Evolutionary conservation across 768 basidiomycete species (phyloP).

Genomic region (Arthromyces matolae): DNA sequence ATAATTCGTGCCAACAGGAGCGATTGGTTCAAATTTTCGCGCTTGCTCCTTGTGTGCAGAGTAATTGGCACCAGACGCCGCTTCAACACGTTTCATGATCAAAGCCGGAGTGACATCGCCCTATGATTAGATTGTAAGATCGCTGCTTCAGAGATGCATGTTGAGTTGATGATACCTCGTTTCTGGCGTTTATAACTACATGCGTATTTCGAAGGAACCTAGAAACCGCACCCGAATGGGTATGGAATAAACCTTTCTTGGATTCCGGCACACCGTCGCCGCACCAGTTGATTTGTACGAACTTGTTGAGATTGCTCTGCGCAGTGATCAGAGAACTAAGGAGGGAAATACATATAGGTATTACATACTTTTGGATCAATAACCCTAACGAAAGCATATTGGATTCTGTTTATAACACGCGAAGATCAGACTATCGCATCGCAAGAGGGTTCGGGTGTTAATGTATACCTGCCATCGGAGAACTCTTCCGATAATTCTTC

Average conservation of each 20-base stretch:
- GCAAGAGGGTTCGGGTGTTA: constrained; percentile 1
- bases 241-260: constrained; percentile 91
- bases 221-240: constrained; percentile 77
- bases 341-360: not conserved
- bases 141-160: not conserved
- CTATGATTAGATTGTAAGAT: constrained; percentile 23
- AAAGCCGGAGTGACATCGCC: constrained; percentile 74
- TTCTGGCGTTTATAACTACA: constrained; percentile 81
- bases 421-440: constrained; percentile 14
- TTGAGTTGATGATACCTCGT: constrained; percentile 56
- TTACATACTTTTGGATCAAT: constrained; percentile 74
- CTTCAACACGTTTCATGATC: constrained; percentile 85
- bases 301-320: constrained; percentile 82
- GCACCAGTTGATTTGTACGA: constrained; percentile 96
- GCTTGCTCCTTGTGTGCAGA: constrained; percentile 76
- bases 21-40: constrained; percentile 73
- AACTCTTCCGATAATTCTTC: constrained; percentile 94
- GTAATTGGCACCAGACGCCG: constrained; percentile 89
- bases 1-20: constrained; percentile 76
- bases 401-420: constrained; percentile 55
- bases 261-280: constrained; percentile 93
- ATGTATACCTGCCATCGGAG: constrained; percentile 78
- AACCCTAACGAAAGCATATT: constrained; percentile 88
- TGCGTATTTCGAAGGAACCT: constrained; percentile 81
- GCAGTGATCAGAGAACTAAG: not conserved